phyloP scores from a whole-genome alignment of 331 rosid species.

The Rhamnella rubrinervis region DNA sequence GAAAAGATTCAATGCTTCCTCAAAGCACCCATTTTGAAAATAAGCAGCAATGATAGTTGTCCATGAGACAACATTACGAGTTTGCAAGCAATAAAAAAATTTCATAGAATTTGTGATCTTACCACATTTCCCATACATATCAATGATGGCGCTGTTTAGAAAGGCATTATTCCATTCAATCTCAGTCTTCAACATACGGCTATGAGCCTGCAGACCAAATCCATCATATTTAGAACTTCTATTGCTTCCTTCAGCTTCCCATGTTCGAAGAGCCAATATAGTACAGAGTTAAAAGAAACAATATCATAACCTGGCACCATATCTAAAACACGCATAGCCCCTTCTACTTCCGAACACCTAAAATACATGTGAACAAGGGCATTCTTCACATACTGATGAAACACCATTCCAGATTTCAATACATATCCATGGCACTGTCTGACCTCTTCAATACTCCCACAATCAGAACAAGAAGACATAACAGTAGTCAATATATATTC shows the following conservation, averaged over 20 bases:
- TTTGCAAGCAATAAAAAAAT: constrained; percentile 43
- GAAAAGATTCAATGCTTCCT: constrained; percentile 58
- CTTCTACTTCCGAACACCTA: constrained; percentile 43
- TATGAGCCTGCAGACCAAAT: constrained; percentile 60
- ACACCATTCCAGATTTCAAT: constrained; percentile 60
- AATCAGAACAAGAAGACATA: constrained; percentile 51
- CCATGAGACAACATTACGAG: constrained; percentile 64
- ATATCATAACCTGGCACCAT: constrained; percentile 46
- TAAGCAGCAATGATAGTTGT: constrained; percentile 63
- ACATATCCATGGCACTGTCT: constrained; percentile 67
- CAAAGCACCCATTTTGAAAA: constrained; percentile 61
- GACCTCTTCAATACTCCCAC: constrained; percentile 62
- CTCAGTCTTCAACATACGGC: constrained; percentile 46
- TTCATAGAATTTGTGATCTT: constrained; percentile 40
- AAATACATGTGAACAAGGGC: constrained; percentile 76
- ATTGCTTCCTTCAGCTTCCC: constrained; percentile 39
- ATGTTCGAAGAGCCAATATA: constrained; percentile 53
- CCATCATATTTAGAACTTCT: constrained; percentile 52
- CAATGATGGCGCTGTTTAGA: constrained; percentile 53
- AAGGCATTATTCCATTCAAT: constrained; percentile 50
- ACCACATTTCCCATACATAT: constrained; percentile 83
- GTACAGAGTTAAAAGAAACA: constrained; percentile 55
- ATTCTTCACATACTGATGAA: constrained; percentile 61
- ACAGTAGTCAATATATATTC: constrained; percentile 56
- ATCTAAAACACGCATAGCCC: constrained; percentile 53